Base-by-base conservation (phyloP, 768 basidiomycete species). In the Gelatoporia subvermispora region DNA sequence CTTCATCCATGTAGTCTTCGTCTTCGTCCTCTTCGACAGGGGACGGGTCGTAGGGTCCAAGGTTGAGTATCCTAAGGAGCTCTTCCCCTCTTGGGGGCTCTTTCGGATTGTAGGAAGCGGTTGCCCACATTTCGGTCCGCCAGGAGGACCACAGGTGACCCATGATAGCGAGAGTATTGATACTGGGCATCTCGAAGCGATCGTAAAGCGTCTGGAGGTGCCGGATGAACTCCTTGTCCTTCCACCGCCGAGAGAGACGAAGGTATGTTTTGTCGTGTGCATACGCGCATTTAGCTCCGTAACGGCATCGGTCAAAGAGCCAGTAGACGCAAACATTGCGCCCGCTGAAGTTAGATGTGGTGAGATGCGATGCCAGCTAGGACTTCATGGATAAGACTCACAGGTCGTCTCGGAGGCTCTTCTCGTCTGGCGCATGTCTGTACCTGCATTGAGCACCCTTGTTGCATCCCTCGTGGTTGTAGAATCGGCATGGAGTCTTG, bases 351-450 rank as follows among this genome's bases (percentile, higher is more conserved):
- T n/a, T n/a, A n/a, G n/a, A n/a, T n/a, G n/a, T n/a, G n/a, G n/a
- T 39, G 11, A 45, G 45, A 11, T 16, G 16, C 22, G n/a, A 16
- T 40, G 25, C 40, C 38, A 25, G 37, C 35, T 21, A 25, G 28
- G 34, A 24, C 2, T 39, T 17, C 4, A 8, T 4, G 3, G 43
- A 15, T 35, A 15, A 3, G 5, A 68, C 78, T 50, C 49, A 81
- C 81, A 80, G 60, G 11, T 72, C 69, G 52, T 83, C 76, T 17
- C 79, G 68, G 13, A 78, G 69, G 50, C 79, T 81, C 59, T 73
- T 76, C 36, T 68, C 56, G 51, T 82, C 78, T 0, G 79, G 78
- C 0, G 77, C 74, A 58, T 83, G 79, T 17, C 72, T 77, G 60
- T 67, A 80, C 16, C 49, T 49, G 54, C 81, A 83, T 2, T 52